Evolutionary conservation across 108 stramenopile genomes (phyloP).

Genomic region (Epithemia pelagica): DNA sequence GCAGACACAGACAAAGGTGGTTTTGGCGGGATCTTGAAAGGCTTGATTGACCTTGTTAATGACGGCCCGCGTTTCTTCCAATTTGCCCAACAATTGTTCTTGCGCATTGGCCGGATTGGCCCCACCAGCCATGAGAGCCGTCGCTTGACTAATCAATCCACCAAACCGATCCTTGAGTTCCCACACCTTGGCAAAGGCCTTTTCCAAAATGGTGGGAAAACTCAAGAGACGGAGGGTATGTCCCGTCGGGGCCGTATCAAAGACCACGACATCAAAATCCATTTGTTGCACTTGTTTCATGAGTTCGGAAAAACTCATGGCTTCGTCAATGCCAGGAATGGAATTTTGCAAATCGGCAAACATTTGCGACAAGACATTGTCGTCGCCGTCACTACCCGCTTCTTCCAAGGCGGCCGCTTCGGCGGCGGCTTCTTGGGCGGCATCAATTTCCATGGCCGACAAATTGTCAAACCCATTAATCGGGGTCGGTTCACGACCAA

Average conservation of each 20-base stretch:
- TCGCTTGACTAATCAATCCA: slow-evolving; percentile 91
- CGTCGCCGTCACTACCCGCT: slow-evolving; percentile 27
- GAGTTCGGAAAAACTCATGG: slow-evolving; percentile 96
- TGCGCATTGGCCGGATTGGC: slow-evolving; percentile 63
- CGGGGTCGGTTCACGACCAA: slow-evolving; percentile 94
- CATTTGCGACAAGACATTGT: slow-evolving; percentile 67
- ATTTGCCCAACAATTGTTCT: slow-evolving; percentile 77
- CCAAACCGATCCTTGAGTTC: slow-evolving; percentile 95
- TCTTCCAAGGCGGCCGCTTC: slow-evolving; percentile 51
- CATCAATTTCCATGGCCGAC: slow-evolving; percentile 96
- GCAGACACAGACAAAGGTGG: slow-evolving; percentile 97
- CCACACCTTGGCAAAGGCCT: slow-evolving; percentile 94
- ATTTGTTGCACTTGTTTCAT: slow-evolving; percentile 95
- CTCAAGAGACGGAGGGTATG: slow-evolving; percentile 95
- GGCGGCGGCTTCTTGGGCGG: slow-evolving; percentile 76
- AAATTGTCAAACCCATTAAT: slow-evolving; percentile 97
- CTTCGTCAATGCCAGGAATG: slow-evolving; percentile 99
- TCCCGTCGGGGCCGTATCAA: slow-evolving; percentile 99
- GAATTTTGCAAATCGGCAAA: slow-evolving; percentile 90
- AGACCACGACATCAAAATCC: slow-evolving; percentile 96
- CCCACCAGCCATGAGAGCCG: slow-evolving; percentile 78
- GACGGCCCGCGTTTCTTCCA: slow-evolving; percentile 88
- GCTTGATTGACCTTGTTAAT: slow-evolving; percentile 93
- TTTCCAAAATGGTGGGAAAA: slow-evolving; percentile 96
- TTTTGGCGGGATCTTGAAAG: slow-evolving; percentile 95